These are phyloP conservation scores for Xenosphaeropsis pyriputrescens DNA, from an alignment of 2,329 filamentous ascomycete genomes.

Conservation along the genomic window DNA sequence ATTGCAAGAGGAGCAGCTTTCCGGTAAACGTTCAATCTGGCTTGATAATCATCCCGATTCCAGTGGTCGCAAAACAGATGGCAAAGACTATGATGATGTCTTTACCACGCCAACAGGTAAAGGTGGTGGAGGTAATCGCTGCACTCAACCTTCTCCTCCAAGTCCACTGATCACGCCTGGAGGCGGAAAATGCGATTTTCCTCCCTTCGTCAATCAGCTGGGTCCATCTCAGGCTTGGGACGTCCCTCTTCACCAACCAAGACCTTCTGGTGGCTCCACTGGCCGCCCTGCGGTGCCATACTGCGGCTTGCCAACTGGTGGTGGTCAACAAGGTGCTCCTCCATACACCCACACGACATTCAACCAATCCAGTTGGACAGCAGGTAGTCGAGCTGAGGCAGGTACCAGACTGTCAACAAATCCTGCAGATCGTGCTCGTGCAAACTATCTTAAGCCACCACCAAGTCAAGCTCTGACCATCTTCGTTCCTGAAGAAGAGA, in stretches of 20 bases:
- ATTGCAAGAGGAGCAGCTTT: constrained; percentile 6
- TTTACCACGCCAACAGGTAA: constrained; percentile 7
- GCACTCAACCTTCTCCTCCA: neutral
- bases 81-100: constrained; percentile 6
- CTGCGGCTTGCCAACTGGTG: neutral
- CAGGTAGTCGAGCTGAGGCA: neutral
- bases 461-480: constrained; percentile 5
- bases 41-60: constrained; percentile 7
- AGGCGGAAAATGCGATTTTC: neutral
- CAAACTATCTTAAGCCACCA: constrained; percentile 2
- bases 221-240: neutral
- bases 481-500: constrained; percentile 1
- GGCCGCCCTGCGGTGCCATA: neutral
- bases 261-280: neutral
- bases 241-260: neutral
- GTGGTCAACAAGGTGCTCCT: no score
- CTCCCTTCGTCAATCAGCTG: neutral
- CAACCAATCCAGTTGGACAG: neutral
- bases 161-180: neutral
- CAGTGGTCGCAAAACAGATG: constrained; percentile 4
- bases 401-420: neutral
- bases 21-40: constrained; percentile 10
- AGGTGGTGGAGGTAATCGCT: neutral
- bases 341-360: neutral
- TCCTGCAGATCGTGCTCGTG: neutral